phyloP scores from a whole-genome alignment of 768 basidiomycete genomes.

The Xanthoconium purpureum region DNA sequence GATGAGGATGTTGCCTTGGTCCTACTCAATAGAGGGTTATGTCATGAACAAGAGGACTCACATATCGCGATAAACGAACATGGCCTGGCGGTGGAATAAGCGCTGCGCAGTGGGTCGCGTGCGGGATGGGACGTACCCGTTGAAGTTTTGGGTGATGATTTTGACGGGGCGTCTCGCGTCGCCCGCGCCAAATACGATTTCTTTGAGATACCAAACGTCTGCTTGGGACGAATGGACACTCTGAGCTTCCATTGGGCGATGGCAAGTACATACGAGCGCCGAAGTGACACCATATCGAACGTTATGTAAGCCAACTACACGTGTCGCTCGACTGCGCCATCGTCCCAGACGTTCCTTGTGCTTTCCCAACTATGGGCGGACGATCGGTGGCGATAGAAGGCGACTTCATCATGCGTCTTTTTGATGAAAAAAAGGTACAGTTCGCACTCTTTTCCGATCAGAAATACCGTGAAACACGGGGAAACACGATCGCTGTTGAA shows the following conservation, averaged over 20 bases:
- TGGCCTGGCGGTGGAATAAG: conserved; percentile 46
- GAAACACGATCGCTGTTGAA: neutral
- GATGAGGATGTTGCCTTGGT: conserved; percentile 80
- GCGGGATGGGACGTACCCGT: conserved; percentile 54
- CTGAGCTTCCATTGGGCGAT: neutral
- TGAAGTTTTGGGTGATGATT: conserved; percentile 81
- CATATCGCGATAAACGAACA: conserved; percentile 92
- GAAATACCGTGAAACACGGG: neutral
- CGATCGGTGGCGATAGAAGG: too few relatives aligned
- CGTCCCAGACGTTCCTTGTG: too few relatives aligned
- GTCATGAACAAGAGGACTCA: conserved; percentile 25
- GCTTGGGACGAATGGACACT: conserved; percentile 28
- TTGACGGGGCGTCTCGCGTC: conserved; percentile 38
- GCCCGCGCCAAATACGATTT: conserved; percentile 48
- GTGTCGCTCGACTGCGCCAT: too few relatives aligned
- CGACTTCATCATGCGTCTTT: too few relatives aligned
- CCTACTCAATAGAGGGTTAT: neutral
- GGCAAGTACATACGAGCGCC: neutral
- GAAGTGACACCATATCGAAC: too few relatives aligned
- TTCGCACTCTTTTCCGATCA: neutral
- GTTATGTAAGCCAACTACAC: neutral
- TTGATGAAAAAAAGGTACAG: neutral
- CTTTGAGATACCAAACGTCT: conserved; percentile 79
- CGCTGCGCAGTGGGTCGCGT: neutral
- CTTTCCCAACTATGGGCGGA: too few relatives aligned